phyloP scores from a whole-genome alignment of 2,329 filamentous ascomycete species.

The Rhinocladiella mackenziei region DNA sequence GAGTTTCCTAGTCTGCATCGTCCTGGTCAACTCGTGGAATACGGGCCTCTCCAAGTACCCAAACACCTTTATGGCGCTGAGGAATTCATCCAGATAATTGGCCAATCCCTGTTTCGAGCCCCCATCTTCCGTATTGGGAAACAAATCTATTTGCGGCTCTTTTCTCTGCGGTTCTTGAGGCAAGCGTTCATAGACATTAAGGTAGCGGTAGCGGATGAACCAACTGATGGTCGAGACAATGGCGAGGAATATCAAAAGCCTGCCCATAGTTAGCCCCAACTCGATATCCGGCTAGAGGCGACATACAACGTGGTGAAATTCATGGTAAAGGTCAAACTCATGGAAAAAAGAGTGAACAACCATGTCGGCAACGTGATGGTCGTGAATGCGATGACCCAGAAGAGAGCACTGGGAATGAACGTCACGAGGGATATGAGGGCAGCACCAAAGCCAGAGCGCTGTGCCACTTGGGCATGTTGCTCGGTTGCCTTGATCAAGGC shows the following conservation, averaged over 20 bases:
- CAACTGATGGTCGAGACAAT: slow-evolving; percentile 84
- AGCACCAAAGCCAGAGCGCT: slow-evolving; percentile 16
- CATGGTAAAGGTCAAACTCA: slow-evolving; percentile 95
- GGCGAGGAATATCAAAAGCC: slow-evolving; percentile 70
- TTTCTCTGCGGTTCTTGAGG: slow-evolving; percentile 94
- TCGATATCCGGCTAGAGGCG: background rate
- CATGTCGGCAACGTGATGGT: slow-evolving; percentile 87
- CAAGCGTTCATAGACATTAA: slow-evolving; percentile 94
- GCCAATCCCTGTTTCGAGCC: slow-evolving; percentile 84
- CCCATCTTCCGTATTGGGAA: slow-evolving; percentile 86
- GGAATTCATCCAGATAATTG: slow-evolving; percentile 96
- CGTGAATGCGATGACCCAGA: slow-evolving; percentile 77
- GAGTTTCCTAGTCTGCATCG: slow-evolving; percentile 95
- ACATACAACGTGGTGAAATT: slow-evolving; percentile 90
- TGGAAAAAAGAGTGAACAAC: slow-evolving; percentile 84
- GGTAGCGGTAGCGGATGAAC: slow-evolving; percentile 89
- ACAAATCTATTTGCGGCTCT: slow-evolving; percentile 90
- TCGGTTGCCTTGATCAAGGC: slow-evolving; percentile 11
- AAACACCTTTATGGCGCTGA: slow-evolving; percentile 98
- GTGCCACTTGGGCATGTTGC: slow-evolving; percentile 5
- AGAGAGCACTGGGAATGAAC: slow-evolving; percentile 58
- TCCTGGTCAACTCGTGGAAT: slow-evolving; percentile 93
- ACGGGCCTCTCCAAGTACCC: slow-evolving; percentile 94
- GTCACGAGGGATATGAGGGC: slow-evolving; percentile 36
- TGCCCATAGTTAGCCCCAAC: slow-evolving; percentile 33